Base-by-base conservation (phyloP, 768 basidiomycete species). In the Albatrellus ellisii region DNA sequence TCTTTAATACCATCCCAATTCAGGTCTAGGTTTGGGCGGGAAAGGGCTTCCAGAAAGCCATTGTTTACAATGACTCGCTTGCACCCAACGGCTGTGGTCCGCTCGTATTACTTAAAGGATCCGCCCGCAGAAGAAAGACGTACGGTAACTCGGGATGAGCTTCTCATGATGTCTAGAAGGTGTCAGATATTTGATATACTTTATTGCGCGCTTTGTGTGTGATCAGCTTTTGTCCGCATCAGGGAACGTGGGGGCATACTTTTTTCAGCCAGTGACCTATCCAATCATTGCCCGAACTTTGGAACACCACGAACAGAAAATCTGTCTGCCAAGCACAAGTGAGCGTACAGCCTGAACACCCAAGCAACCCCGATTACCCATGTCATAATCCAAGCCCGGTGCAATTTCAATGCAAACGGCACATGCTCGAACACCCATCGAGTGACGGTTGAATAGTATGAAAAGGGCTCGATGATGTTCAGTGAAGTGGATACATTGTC, bases 61-160 rank as follows among this genome's bases (percentile, higher is more conserved):
- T 56, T 46, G 43, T 66, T 59, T 43, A 53, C 46, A 6, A 63
- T 56, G 17, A 60, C 45, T 3, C 63, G 49, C 39, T 51, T 54
- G 45, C 55, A 57, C 22, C 51, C 56, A 15, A 46, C 12, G 4
- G 55, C 56, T 57, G 21, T 3, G 38, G n/a, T 6, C 14, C 2
- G 27, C n/a, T 31, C 33, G 10, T 22, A 12, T 21, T 17, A 17
- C 20, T 12, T 21, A 2, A 22, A 24, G 31, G 17, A 2, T 28
- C 2, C 4, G 17, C 8, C 7, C 9, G 26, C 17, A 26, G 38
- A 11, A 15, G 20, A 6, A 17, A 8, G 4, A 49, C 50, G 24
- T 43, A 57, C 56, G 45, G 34, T 62, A 61, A 1, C 51, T 41
- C 1, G 62, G 62, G 2, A 51, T 56, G 10, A 63, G 41, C 21